These are phyloP conservation scores for Berberis vulgaris DNA, from an alignment of 164 flowering plant genomes.

Conservation along the genomic window DNA sequence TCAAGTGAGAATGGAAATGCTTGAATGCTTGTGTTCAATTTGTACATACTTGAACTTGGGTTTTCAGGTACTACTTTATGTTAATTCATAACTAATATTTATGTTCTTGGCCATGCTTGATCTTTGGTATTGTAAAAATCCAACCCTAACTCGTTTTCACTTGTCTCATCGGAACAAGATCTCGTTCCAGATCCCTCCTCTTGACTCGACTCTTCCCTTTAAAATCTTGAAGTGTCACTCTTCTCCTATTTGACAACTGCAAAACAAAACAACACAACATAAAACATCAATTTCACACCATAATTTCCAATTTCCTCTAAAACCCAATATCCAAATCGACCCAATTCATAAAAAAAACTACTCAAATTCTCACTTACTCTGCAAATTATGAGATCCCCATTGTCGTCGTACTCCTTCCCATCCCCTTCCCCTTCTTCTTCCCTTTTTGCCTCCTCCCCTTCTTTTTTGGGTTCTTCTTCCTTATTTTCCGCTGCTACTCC, in stretches of 20 bases:
- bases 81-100: no score
- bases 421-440: constrained; percentile 5
- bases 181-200: no score
- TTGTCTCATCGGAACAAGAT: no score
- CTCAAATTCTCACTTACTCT: constrained; percentile 24
- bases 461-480: constrained; percentile 11
- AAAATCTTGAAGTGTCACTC: constrained; percentile 79
- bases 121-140: no score
- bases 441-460: constrained; percentile 17
- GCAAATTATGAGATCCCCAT: constrained; percentile 81
- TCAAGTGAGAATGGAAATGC: no score
- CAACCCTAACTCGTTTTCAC: no score
- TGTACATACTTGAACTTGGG: no score
- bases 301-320: not conserved
- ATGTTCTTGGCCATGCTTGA: no score
- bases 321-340: not conserved
- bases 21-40: no score
- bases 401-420: constrained; percentile 59
- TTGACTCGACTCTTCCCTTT: constrained; percentile 41
- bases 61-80: no score
- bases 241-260: constrained; percentile 73
- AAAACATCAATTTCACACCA: not conserved
- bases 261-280: not conserved
- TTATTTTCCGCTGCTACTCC: constrained; percentile 7
- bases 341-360: not conserved